phyloP scores from a whole-genome alignment of 1,284 basidiomycete genomes.

The Irpex lacteus region DNA sequence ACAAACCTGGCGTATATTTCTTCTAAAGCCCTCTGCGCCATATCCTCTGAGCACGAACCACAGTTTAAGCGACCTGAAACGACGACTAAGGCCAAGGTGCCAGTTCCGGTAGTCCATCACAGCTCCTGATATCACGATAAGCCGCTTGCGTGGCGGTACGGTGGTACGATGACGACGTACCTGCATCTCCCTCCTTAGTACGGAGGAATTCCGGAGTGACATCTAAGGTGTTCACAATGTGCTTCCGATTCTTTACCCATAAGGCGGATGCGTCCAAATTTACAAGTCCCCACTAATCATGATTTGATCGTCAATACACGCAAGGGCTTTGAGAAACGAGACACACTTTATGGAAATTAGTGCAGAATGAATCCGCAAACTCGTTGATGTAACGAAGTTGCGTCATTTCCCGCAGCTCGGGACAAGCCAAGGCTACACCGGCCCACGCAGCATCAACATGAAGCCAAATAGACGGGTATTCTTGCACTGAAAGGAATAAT shows the following conservation, averaged over 20 bases:
- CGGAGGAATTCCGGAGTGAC: constrained; percentile 86
- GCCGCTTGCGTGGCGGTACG: too few relatives aligned
- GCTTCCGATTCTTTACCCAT: constrained; percentile 75
- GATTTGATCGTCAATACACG: not conserved
- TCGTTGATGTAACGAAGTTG: constrained; percentile 76
- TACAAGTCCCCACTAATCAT: constrained; percentile 74
- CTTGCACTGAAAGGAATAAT: constrained; percentile 41
- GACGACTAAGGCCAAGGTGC: constrained; percentile 86
- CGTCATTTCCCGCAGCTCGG: constrained; percentile 67
- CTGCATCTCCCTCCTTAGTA: constrained; percentile 71
- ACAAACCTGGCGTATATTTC: constrained; percentile 63
- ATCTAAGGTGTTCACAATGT: constrained; percentile 81
- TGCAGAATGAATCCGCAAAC: constrained; percentile 80
- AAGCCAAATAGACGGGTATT: constrained; percentile 75
- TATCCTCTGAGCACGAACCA: constrained; percentile 91
- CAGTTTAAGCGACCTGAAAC: constrained; percentile 88
- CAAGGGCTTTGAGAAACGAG: not conserved
- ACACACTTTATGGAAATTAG: constrained; percentile 87
- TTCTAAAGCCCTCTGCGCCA: constrained; percentile 76
- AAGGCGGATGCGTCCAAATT: constrained; percentile 85
- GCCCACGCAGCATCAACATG: constrained; percentile 96
- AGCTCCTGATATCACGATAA: constrained; percentile 42
- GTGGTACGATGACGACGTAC: too few relatives aligned
- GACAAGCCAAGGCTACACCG: constrained; percentile 76
- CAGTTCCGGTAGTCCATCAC: constrained; percentile 95